A percentile compares a stretch with the other conserved stretches of the same genome.
Conservation (phyloP, 306 rosid genomes). For the Sicyos edulis region DNA sequence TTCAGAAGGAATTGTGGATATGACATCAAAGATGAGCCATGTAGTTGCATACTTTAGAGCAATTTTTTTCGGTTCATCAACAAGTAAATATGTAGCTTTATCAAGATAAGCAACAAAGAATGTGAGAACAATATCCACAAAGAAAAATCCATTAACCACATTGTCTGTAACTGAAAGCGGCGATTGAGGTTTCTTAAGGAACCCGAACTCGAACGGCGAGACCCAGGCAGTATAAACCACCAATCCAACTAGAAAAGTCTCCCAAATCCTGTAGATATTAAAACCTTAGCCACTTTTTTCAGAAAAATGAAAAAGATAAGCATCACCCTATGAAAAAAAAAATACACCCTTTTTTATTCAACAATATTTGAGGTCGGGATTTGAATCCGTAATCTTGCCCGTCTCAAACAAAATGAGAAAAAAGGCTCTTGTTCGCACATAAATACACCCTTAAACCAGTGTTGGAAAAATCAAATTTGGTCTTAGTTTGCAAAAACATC, state of each 20-base stretch:
- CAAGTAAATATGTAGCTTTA: conserved; percentile 50
- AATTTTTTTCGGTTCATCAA: conserved; percentile 54
- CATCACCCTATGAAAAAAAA: not conserved
- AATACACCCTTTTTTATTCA: no score
- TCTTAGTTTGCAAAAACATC: no score
- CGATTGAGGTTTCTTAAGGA: conserved; percentile 52
- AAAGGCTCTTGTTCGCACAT: no score
- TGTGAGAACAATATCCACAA: conserved; percentile 65
- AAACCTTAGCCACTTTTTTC: conserved; percentile 19
- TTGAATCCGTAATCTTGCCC: no score
- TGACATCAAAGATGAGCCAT: conserved; percentile 68
- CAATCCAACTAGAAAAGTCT: conserved; percentile 57
- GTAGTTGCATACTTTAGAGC: conserved; percentile 59
- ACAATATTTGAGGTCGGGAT: no score
- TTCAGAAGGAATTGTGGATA: conserved; percentile 78
- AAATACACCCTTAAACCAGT: not conserved
- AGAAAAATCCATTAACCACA: conserved; percentile 71
- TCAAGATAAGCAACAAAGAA: conserved; percentile 88
- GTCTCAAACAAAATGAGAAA: no score
- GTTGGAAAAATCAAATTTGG: no score
- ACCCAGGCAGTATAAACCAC: conserved; percentile 93
- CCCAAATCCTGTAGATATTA: conserved; percentile 59
- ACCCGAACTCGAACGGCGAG: conserved; percentile 92
- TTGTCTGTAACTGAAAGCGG: conserved; percentile 64
- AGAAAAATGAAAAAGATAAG: not conserved